Conservation (phyloP, 129 eudicot genomes). For the Helianthus tuberosus region DNA sequence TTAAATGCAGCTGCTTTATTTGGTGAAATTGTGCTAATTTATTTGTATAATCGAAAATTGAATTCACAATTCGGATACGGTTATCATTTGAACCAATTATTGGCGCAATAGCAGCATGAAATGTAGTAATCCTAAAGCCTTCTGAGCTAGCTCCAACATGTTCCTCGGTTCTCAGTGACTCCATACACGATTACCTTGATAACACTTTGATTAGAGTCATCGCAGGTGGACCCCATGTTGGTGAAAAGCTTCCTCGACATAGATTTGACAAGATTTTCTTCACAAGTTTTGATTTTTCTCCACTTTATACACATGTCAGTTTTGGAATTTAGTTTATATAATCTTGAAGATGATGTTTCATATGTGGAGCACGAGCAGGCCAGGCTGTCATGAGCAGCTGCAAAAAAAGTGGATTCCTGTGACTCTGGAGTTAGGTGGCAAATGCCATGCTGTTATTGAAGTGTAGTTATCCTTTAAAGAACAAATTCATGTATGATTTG, state of each 20-base stretch:
- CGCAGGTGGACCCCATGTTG: slow-evolving; percentile 65
- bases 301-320: not conserved
- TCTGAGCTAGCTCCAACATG: slow-evolving; percentile 84
- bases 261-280: slow-evolving; percentile 84
- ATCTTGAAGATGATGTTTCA: not conserved
- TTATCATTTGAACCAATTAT: slow-evolving; percentile 68
- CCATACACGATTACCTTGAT: slow-evolving; percentile 56
- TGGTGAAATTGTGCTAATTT: too few species aligned
- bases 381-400: slow-evolving; percentile 76
- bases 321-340: not conserved
- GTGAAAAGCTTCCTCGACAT: slow-evolving; percentile 54
- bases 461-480: too few species aligned
- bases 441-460: slow-evolving; percentile 85
- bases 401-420: slow-evolving; percentile 76
- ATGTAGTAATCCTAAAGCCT: slow-evolving; percentile 66
- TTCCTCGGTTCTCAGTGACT: slow-evolving; percentile 48
- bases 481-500: too few species aligned
- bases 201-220: slow-evolving; percentile 57
- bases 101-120: slow-evolving; percentile 89
- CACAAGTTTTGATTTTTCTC: slow-evolving; percentile 47
- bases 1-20: too few species aligned
- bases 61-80: too few species aligned
- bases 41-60: too few species aligned
- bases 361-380: slow-evolving; percentile 71
- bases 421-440: slow-evolving; percentile 83